Base-by-base conservation (phyloP, 768 basidiomycete genomes). In the Neoboletus brunneissimus region DNA sequence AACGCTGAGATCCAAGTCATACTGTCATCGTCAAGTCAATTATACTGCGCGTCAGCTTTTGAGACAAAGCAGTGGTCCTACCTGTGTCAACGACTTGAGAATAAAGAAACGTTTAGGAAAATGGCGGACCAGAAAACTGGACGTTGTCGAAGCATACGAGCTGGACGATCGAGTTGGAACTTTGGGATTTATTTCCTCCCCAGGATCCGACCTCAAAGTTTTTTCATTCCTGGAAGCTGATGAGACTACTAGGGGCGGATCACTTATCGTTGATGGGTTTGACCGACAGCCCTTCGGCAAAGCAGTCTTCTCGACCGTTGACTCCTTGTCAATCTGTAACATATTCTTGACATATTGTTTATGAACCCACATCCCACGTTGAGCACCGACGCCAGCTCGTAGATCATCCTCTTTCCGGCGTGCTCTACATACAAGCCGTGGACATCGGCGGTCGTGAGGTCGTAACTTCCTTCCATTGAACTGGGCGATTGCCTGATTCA, bases 91-190 rank as follows among this genome's bases (percentile, higher is more conserved):
- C 23, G 90, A 92, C 73, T 96, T 95, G 65, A 96, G 81, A 57
- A 98, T 95, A 65, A 97, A 97, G 67, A 86, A 92, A n/a, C 95
- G 85, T 64, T 81, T 81, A 3, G 94, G 93, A 70, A 96, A 98
- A 68, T 92, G 75, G 50, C 76, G 79, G 4, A 77, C 60, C 15
- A 98, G 75, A 63, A 96, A 75, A 66, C 88, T 91, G 22, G 95
- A 97, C 57, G 79, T 89, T 1, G 93, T 94, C 37, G 91, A 94
- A 16, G 88, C 80, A 67, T 79, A 84, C 43, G 90, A 92, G 4
- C 80, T 84, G 59, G 79, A 79, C 37, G 85, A 82, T 51, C 76
- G 78, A 27, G 64, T 60, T 13, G 54, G 55, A 56, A 18, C 58
- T 55, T 37, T 65, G 15, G 49, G 22, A 13, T 18, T 34, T 32